Evolutionary conservation across 2,329 filamentous ascomycete genomes (phyloP).

Genomic region (Daldinia eschscholtzii): DNA sequence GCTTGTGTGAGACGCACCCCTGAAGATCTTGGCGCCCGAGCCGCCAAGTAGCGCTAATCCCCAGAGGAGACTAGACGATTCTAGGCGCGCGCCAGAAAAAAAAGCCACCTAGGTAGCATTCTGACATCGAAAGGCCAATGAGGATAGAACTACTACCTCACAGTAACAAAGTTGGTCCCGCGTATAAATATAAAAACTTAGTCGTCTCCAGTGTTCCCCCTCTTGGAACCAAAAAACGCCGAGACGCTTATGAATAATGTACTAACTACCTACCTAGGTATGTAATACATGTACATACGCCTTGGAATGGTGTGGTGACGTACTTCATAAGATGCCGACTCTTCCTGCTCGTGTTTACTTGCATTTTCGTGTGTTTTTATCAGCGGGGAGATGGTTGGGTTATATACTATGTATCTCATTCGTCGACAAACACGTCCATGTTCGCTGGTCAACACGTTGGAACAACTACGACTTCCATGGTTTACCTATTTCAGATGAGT

Average conservation of each 20-base stretch:
- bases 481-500: too few relatives aligned
- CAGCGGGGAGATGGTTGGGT: background rate
- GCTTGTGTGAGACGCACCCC: slow-evolving; percentile 22
- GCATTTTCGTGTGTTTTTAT: background rate
- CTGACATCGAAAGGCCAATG: slow-evolving; percentile 16
- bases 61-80: slow-evolving; percentile 24
- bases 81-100: slow-evolving; percentile 37
- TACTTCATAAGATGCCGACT: slow-evolving; percentile 1
- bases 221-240: background rate
- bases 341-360: background rate
- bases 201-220: background rate
- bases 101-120: background rate
- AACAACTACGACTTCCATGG: too few relatives aligned
- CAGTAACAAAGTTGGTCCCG: background rate
- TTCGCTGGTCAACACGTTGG: too few relatives aligned
- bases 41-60: slow-evolving; percentile 35
- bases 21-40: slow-evolving; percentile 42
- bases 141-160: background rate
- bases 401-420: too few relatives aligned
- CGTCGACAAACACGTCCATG: too few relatives aligned
- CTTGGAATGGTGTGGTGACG: slow-evolving; percentile 4
- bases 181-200: background rate
- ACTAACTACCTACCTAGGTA: background rate
- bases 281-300: background rate
- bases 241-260: background rate